These are phyloP conservation scores for Teunomyces pallodes DNA, from an alignment of 805 yeast species.

Conservation along the genomic window DNA sequence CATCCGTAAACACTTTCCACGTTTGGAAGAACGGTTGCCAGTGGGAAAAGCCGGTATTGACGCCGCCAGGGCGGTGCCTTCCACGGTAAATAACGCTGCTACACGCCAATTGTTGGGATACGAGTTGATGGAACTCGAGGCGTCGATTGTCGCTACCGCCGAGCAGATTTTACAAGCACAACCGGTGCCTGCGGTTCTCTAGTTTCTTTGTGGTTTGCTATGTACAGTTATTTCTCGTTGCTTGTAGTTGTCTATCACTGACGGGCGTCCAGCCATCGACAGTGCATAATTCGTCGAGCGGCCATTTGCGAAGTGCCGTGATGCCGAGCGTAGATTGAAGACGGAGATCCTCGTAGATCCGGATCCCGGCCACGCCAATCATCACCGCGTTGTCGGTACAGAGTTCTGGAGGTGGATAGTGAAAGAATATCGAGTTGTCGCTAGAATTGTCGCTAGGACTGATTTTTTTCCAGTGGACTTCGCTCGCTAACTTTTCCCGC, in stretches of 20 bases:
- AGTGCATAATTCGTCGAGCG: slow-evolving; percentile 50
- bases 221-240: slow-evolving; percentile 45
- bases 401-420: slow-evolving; percentile 65
- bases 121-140: slow-evolving; percentile 15
- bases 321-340: slow-evolving; percentile 50
- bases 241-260: slow-evolving; percentile 16
- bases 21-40: slow-evolving; percentile 13
- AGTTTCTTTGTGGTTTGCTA: slow-evolving; percentile 23
- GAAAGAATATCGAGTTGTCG: slow-evolving; percentile 31
- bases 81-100: slow-evolving; percentile 12
- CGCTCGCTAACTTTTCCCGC: slow-evolving; percentile 45
- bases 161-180: slow-evolving; percentile 16
- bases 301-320: slow-evolving; percentile 82
- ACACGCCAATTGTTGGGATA: slow-evolving; percentile 19
- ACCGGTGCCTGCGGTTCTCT: slow-evolving; percentile 46
- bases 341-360: slow-evolving; percentile 59
- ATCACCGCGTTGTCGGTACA: slow-evolving; percentile 96
- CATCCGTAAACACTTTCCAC: slow-evolving; percentile 21
- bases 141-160: slow-evolving; percentile 20
- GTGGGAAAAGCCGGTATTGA: slow-evolving; percentile 15
- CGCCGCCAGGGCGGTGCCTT: background rate
- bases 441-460: background rate
- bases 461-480: slow-evolving; percentile 12
- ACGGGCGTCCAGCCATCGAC: slow-evolving; percentile 51
- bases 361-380: slow-evolving; percentile 98